Evolutionary conservation across 148 eudicot species (phyloP).

Genomic region (Camellia sinensis): DNA sequence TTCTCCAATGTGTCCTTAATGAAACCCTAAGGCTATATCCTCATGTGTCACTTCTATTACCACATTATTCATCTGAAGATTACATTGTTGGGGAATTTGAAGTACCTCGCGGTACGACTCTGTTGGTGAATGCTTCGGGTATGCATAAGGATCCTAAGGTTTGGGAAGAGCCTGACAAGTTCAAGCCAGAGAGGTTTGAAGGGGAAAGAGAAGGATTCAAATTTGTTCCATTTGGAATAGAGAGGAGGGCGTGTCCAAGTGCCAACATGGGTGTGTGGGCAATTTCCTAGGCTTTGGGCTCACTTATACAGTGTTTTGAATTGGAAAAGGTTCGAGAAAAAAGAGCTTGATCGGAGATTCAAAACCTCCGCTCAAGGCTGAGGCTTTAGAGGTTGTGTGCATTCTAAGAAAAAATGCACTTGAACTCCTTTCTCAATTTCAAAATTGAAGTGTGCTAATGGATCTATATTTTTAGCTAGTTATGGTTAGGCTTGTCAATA

Average conservation of each 20-base stretch:
- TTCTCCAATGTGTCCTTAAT: slow-evolving; percentile 21
- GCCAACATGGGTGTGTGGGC: slow-evolving; percentile 17
- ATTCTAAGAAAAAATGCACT: slow-evolving; percentile 13
- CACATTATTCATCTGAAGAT: slow-evolving; percentile 29
- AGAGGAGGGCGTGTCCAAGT: slow-evolving; percentile 38
- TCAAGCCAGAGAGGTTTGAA: slow-evolving; percentile 33
- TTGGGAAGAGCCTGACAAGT: slow-evolving; percentile 36
- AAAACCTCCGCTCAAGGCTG: slow-evolving; percentile 4
- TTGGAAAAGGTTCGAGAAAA: slow-evolving; percentile 21
- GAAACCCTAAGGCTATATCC: slow-evolving; percentile 30
- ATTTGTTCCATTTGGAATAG: slow-evolving; percentile 37
- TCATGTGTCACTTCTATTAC: slow-evolving; percentile 27
- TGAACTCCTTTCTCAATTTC: slow-evolving; percentile 17
- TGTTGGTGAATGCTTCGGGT: slow-evolving; percentile 31
- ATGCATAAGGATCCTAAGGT: slow-evolving; percentile 29
- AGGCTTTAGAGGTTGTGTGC: slow-evolving; percentile 19
- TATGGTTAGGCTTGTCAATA: neutral
- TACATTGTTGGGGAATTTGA: slow-evolving; percentile 28
- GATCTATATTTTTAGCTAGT: neutral
- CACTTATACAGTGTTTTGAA: slow-evolving; percentile 33
- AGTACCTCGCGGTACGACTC: slow-evolving; percentile 27
- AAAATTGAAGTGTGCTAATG: neutral
- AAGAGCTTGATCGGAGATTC: neutral
- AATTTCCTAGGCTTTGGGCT: slow-evolving; percentile 28
- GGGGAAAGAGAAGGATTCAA: slow-evolving; percentile 24